Conservation (phyloP, 768 basidiomycete species). For the Macrolepiota dolichaula region DNA sequence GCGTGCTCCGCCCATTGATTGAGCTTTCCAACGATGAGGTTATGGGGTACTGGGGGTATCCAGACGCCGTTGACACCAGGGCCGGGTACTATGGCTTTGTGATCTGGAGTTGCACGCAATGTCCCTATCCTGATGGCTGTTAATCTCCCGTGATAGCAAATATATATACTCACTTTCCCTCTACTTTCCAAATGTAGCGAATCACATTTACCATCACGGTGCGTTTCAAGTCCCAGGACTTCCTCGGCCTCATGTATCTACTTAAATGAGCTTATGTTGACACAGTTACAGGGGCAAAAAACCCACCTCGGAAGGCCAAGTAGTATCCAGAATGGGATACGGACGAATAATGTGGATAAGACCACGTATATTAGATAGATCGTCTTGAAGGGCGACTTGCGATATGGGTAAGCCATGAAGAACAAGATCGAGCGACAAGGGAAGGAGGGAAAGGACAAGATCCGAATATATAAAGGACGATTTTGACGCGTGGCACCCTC, state of each 20-base stretch:
- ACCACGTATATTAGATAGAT: slow-evolving; percentile 44
- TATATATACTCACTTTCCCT: slow-evolving; percentile 22
- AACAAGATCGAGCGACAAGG: neutral
- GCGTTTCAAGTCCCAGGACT: slow-evolving; percentile 43
- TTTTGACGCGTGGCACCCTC: too few species aligned
- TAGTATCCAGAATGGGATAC: slow-evolving; percentile 46
- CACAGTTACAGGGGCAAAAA: neutral
- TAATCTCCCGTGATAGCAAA: neutral
- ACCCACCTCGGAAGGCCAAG: slow-evolving; percentile 33
- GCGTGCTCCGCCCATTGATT: slow-evolving; percentile 35
- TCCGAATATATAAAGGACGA: too few species aligned
- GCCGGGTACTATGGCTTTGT: slow-evolving; percentile 38
- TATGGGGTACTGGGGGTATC: slow-evolving; percentile 37
- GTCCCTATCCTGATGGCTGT: slow-evolving; percentile 30
- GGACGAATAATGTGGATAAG: slow-evolving; percentile 35
- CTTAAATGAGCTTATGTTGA: neutral
- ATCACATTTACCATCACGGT: slow-evolving; percentile 31
- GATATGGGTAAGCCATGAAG: slow-evolving; percentile 30
- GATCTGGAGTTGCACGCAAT: slow-evolving; percentile 28
- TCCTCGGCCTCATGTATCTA: slow-evolving; percentile 41
- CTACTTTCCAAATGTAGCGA: slow-evolving; percentile 24
- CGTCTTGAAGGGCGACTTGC: slow-evolving; percentile 46
- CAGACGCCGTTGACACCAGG: slow-evolving; percentile 44
- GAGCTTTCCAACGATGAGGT: slow-evolving; percentile 43
- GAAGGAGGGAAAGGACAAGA: neutral